Base-by-base conservation (phyloP, 768 basidiomycete genomes). In the Phaeolepiota aurea region DNA sequence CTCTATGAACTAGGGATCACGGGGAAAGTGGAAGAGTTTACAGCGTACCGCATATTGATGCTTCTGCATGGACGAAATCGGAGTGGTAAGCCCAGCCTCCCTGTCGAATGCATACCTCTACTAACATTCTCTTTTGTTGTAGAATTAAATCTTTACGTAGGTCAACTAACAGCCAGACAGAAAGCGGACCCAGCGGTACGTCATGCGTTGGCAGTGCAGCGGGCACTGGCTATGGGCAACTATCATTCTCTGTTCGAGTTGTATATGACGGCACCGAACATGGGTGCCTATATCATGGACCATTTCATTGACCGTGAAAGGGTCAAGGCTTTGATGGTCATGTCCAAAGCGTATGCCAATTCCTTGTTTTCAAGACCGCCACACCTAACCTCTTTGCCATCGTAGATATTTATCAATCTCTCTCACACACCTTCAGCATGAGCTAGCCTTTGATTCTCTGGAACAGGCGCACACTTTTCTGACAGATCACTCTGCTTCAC, bases 281-380 rank as follows among this genome's bases (percentile, higher is more conserved):
- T 98, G 96, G 90, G 91, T 28, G 92, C 79, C 40, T 98, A 98
- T 61, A 91, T 99, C 54, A 96, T 99, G 89, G 96, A 98, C 63
- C 92, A 97, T 60, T 97, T 98, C 59, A 85, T 97, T 53, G 79
- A 82, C 53, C 76, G 96, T 52, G 96, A 98, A 65, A 69, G 96
- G 44, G 74, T 85, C 42, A 77, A 78, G 44, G 92, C 91, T 1
- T 59, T 99, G 45, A 77, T 90, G 55, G 79, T 86, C 48, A 93
- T 99, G 66, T 77, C 87, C 20, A 96, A 87, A 76, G 86, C 88
- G 96, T 98, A 51, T 54, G 93, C 75, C 1, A 39, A 12, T 16
- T 36, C 18, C 28, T 4, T 18, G 20, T 16, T 15, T n/a, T n/a
- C n/a, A n/a, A n/a, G n/a, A n/a, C n/a, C n/a, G n/a, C n/a, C n/a